Conservation (phyloP, 2,329 filamentous ascomycete genomes). For the Microdochium bolleyi region DNA sequence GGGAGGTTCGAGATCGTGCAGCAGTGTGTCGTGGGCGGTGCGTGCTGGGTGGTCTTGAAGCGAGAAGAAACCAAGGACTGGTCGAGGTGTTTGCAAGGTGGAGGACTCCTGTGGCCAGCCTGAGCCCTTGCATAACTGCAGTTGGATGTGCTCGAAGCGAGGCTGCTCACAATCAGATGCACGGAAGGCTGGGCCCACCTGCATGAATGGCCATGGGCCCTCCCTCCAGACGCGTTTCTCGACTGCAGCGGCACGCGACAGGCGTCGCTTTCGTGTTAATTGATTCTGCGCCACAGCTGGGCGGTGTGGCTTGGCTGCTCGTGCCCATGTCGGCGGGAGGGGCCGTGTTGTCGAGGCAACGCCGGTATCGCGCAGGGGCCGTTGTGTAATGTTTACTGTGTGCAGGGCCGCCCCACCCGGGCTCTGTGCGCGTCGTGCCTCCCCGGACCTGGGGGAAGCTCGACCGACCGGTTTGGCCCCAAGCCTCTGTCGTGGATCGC, state of each 20-base stretch:
- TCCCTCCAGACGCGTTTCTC: background rate
- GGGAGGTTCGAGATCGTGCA: constrained; percentile 4
- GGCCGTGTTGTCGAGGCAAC: background rate
- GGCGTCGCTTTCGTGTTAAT: background rate
- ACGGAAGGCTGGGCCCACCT: background rate
- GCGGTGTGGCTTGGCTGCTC: background rate
- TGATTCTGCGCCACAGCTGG: background rate
- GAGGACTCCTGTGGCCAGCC: no score
- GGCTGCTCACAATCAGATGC: background rate
- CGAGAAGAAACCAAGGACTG: no score
- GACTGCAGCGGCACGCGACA: background rate
- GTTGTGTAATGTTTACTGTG: background rate
- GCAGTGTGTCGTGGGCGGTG: background rate
- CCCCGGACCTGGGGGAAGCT: background rate
- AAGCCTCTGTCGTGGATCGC: background rate
- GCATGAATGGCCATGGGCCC: background rate
- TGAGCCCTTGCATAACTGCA: background rate
- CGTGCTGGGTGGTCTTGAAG: no score
- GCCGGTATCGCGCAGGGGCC: background rate
- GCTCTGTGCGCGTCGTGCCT: background rate
- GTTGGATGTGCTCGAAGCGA: background rate
- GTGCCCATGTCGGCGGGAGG: background rate
- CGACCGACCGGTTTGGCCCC: no score
- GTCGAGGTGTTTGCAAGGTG: no score
- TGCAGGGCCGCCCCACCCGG: background rate